Base-by-base conservation (phyloP, 108 stramenopile species). In the Fragilaria crotonensis region DNA sequence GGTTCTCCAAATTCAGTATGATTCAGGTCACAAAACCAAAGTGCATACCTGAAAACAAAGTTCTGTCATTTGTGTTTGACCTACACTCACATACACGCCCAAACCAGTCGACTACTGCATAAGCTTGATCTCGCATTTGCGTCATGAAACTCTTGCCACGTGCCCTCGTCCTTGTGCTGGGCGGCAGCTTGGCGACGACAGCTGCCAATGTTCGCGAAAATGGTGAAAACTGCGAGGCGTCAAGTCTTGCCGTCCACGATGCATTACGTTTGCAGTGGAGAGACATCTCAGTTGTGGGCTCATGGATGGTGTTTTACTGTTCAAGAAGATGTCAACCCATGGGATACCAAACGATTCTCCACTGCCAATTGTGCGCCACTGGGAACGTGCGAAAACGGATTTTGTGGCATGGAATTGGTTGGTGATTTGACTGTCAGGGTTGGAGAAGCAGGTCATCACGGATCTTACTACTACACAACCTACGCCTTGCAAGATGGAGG, bases 161-260 rank as follows among this genome's bases (percentile, higher is more conserved):
- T n/a, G n/a, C n/a, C n/a, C n/a, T n/a, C n/a, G n/a, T n/a, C n/a
- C n/a, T n/a, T n/a, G n/a, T n/a, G n/a, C n/a, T n/a, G n/a, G n/a
- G n/a, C n/a, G n/a, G n/a, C n/a, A n/a, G n/a, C n/a, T n/a, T n/a
- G n/a, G n/a, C n/a, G n/a, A n/a, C n/a, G n/a, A n/a, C n/a, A n/a
- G n/a, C n/a, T n/a, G n/a, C n/a, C n/a, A n/a, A n/a, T n/a, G 51
- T 52, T 22, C 51, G 51, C 18, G 26, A 52, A 25, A 2, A 52
- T 27, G 51, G 26, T 23, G 23, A 18, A 2, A 52, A 52, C 9
- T 52, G 51, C 51, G 51, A 2, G 51, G 51, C n/a, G 23, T 52
- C 51, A 52, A 52, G 51, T 52, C 51, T 23, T 52, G 51, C 28
- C n/a, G 51, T 2, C 51, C 51, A 27, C n/a, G 51, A 5, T 52